Conservation (phyloP, 2,329 filamentous ascomycete species). For the Xylariaceae sp. region DNA sequence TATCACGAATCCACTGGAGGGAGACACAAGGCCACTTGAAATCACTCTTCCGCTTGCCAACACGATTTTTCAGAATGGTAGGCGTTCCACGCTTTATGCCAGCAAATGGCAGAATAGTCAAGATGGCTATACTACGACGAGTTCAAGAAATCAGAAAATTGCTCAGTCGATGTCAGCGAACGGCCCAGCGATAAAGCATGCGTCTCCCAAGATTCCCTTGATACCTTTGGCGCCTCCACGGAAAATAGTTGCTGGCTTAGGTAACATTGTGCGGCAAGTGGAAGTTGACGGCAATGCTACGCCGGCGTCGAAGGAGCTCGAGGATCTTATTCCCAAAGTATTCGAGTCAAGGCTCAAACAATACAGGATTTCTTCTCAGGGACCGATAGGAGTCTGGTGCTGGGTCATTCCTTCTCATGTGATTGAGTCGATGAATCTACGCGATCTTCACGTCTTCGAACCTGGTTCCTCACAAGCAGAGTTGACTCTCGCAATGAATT, state of each 20-base stretch:
- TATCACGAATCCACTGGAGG: conserved; percentile 26
- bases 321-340: conserved; percentile 57
- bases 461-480: conserved; percentile 20
- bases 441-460: conserved; percentile 17
- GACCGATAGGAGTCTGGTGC: conserved; percentile 67
- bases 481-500: conserved; percentile 18
- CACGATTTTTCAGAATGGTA: conserved; percentile 71
- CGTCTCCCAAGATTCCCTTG: conserved; percentile 38
- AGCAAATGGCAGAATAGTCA: conserved; percentile 32
- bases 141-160: conserved; percentile 30
- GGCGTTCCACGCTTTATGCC: conserved; percentile 52
- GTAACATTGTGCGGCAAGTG: conserved; percentile 72
- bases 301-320: conserved; percentile 69
- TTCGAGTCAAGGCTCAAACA: conserved; percentile 38
- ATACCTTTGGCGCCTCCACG: conserved; percentile 61
- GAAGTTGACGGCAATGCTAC: conserved; percentile 41
- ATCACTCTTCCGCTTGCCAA: conserved; percentile 67
- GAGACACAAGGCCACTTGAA: conserved; percentile 20
- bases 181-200: conserved; percentile 13
- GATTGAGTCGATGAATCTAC: conserved; percentile 16
- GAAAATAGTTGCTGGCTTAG: conserved; percentile 61
- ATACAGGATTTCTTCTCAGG: conserved; percentile 17
- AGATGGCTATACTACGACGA: conserved; percentile 19
- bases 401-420: conserved; percentile 51
- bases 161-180: conserved; percentile 30